Evolutionary conservation across 163 green algal species (phyloP).

Genomic region (Scenedesmus sp.): DNA sequence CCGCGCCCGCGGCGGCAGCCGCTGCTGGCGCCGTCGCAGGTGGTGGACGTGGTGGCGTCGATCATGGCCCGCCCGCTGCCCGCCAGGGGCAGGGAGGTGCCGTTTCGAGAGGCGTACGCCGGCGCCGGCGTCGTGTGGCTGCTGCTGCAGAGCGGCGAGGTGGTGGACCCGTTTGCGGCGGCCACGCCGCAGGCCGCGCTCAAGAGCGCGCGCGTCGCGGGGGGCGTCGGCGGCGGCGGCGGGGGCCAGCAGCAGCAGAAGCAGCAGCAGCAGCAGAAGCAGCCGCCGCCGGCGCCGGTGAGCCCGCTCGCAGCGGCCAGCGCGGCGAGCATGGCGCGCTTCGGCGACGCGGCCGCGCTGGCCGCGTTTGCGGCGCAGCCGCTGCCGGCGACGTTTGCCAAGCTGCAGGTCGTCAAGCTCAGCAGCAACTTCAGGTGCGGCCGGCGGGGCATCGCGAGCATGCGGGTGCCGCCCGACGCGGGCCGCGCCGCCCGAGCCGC

Average conservation of each 20-base stretch:
- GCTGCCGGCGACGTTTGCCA: conserved; percentile 35
- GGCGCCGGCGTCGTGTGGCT: conserved; percentile 51
- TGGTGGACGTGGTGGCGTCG: conserved; percentile 40
- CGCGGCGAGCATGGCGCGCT: conserved; percentile 26
- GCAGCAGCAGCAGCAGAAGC: background rate
- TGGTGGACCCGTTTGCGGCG: conserved; percentile 48
- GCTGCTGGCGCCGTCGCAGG: conserved; percentile 49
- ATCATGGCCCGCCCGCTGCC: background rate
- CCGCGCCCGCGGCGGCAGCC: too few species aligned
- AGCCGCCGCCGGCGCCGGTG: too few species aligned
- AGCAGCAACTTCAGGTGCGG: conserved; percentile 71
- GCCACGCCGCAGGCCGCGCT: conserved; percentile 1
- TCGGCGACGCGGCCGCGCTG: conserved; percentile 14
- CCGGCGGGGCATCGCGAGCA: too few species aligned
- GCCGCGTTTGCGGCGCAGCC: conserved; percentile 46
- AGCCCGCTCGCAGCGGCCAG: conserved; percentile 21
- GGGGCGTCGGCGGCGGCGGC: too few species aligned
- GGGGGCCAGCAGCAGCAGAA: background rate
- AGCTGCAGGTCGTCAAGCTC: conserved; percentile 64
- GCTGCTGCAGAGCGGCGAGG: conserved; percentile 48
- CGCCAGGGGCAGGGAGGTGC: background rate
- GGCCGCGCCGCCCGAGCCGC: too few species aligned
- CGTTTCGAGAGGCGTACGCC: conserved; percentile 21
- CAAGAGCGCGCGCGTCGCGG: background rate
- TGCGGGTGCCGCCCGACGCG: too few species aligned